Base-by-base conservation (phyloP, 23 red algal species). In the Gracilaria gracilis region DNA sequence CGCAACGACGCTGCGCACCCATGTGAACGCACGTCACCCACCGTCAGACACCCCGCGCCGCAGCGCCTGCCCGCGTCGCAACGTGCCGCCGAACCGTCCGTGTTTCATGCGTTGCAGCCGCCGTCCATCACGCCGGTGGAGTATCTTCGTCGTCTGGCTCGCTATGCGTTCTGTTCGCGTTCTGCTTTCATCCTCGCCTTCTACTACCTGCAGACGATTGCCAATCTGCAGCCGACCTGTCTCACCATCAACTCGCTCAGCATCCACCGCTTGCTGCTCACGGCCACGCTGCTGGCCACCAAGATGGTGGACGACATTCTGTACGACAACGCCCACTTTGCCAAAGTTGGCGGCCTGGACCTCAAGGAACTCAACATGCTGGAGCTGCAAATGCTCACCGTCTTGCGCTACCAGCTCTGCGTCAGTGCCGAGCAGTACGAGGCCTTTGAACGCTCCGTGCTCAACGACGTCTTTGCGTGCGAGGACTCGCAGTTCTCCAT, bases 231-330 rank as follows among this genome's bases (percentile, higher is more conserved):
- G 4, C 33, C 34, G 14, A 29, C 59, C 5, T 15, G 25, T 9
- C 59, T 62, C 0, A 53, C 19, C 0, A 46, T 96, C 46, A 96
- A 92, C 39, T 59, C 75, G 36, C 75, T 96, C 34, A 99, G 70
- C 50, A 93, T 95, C 12, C 97, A 99, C 64, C 85, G 97, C 9
- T 44, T 99, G 27, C 62, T 99, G 33, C 78, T 96, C 20, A 96
- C 97, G 2, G 87, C 90, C 27, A 71, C 93, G 24, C 44, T 97
- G 40, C 85, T 97, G 70, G 95, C 95, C 62, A 82, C 90, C 17
- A 97, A 97, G 40, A 72, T 85, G 42, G 38, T 88, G 6, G 95
- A 97, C 67, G 95, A 97, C 61, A 78, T 97, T 38, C 80, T 85
- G 74, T 97, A 93, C 54, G 78, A 87, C 64, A 97, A 97, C 77